Percentiles rank a stretch among this genome's conserved stretches.
Evolutionary conservation across 2,329 filamentous ascomycete species (phyloP).

Genomic region (Lasiodiplodia gonubiensis): DNA sequence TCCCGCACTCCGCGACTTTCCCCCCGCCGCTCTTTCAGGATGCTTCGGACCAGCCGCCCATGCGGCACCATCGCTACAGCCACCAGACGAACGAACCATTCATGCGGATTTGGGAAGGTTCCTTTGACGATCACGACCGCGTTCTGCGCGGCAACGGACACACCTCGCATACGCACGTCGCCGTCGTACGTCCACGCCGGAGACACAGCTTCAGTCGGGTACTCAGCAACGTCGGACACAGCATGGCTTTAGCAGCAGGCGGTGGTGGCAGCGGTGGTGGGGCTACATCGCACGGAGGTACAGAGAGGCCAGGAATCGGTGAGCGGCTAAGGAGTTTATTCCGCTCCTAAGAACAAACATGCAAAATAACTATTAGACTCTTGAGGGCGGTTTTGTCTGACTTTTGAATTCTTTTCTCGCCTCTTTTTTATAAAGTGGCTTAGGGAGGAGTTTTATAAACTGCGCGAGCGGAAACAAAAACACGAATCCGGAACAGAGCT

Average conservation of each 20-base stretch:
- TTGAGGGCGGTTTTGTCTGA: background rate
- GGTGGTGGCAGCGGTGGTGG: background rate
- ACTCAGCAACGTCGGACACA: conserved; percentile 14
- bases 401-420: background rate
- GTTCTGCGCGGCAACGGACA: background rate
- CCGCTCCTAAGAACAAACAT: background rate
- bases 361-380: background rate
- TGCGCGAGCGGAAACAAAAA: background rate
- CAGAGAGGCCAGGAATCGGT: conserved; percentile 21
- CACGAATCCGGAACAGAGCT: no score
- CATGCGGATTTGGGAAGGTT: background rate
- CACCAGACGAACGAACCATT: conserved; percentile 1
- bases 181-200: conserved; percentile 6
- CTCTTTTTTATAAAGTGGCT: background rate
- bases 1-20: conserved; percentile 1
- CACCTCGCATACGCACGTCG: background rate
- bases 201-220: conserved; percentile 14
- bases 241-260: background rate
- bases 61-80: background rate
- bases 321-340: conserved; percentile 22
- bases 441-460: background rate
- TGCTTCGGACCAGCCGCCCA: background rate
- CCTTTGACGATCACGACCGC: conserved; percentile 1
- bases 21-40: background rate
- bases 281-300: background rate